Evolutionary conservation across 2,329 filamentous ascomycete genomes (phyloP).

Genomic region (Stenocarpella maydis): DNA sequence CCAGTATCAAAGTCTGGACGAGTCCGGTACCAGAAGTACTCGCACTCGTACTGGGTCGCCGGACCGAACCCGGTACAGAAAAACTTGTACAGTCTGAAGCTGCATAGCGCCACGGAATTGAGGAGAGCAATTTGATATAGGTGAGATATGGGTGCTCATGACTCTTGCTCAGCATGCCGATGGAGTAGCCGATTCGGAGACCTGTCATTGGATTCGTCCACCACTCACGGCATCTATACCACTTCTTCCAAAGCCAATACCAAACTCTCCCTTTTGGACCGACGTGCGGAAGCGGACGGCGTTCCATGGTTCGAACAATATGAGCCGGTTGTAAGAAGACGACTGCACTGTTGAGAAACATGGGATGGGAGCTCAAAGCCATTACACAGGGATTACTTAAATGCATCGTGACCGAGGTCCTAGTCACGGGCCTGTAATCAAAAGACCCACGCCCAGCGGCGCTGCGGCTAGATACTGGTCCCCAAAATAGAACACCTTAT

Average conservation of each 20-base stretch:
- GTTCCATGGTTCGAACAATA: background rate
- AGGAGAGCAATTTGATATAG: slow-evolving; percentile 1
- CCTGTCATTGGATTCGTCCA: background rate
- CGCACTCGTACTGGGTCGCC: background rate
- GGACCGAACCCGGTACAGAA: slow-evolving; percentile 1
- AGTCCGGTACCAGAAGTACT: slow-evolving; percentile 1
- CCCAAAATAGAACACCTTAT: too few relatives aligned
- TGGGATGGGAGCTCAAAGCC: too few relatives aligned
- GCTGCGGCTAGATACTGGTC: too few relatives aligned
- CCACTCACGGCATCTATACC: background rate
- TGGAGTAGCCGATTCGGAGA: background rate
- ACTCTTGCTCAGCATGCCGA: background rate
- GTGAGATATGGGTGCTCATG: slow-evolving; percentile 1
- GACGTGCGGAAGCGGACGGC: background rate
- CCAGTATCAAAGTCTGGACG: background rate
- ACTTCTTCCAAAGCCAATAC: slow-evolving; percentile 1
- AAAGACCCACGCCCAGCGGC: too few relatives aligned
- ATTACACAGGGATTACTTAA: too few relatives aligned
- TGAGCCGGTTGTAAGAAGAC: background rate
- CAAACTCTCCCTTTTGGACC: background rate
- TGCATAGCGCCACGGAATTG: background rate
- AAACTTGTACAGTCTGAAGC: background rate
- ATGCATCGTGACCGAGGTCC: too few relatives aligned
- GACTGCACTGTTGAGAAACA: too few relatives aligned
- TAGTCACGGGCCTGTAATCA: too few relatives aligned